These are phyloP conservation scores for button mushroom (Agaricus bisporus) DNA, from an alignment of 768 basidiomycete species.

Conservation along the genomic window DNA sequence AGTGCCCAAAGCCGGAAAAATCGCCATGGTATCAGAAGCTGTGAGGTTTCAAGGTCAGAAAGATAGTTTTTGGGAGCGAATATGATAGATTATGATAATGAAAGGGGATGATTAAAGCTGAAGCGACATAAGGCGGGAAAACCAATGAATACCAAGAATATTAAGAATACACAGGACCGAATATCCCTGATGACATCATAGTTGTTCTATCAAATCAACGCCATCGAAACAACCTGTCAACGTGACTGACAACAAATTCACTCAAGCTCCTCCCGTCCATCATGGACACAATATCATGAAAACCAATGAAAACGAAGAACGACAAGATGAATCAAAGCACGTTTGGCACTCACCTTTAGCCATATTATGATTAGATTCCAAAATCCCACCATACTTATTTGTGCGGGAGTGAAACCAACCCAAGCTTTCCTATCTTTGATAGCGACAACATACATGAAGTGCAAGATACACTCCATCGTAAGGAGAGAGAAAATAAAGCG, in stretches of 20 bases:
- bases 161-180: neutral
- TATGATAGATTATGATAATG: too few species aligned
- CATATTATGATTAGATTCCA: conserved; percentile 97
- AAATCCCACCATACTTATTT: conserved; percentile 90
- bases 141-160: too few species aligned
- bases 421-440: conserved; percentile 89
- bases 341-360: conserved; percentile 67
- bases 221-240: conserved; percentile 2
- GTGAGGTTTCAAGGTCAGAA: neutral
- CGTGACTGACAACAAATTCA: too few species aligned
- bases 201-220: neutral
- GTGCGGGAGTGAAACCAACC: conserved; percentile 67
- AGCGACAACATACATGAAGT: conserved; percentile 95
- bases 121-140: too few species aligned
- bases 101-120: too few species aligned
- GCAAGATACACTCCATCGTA: conserved; percentile 87
- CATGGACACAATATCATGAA: neutral
- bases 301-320: neutral
- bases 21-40: conserved; percentile 94
- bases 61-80: neutral
- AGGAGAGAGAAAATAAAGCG: conserved; percentile 70
- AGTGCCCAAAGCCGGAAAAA: conserved; percentile 96
- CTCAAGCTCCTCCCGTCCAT: neutral
- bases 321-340: neutral
- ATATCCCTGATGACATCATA: neutral